Percentiles rank a stretch among this genome's conserved stretches.
Conservation (phyloP, 2,329 filamentous ascomycete genomes). For the Beauveria asiatica region DNA sequence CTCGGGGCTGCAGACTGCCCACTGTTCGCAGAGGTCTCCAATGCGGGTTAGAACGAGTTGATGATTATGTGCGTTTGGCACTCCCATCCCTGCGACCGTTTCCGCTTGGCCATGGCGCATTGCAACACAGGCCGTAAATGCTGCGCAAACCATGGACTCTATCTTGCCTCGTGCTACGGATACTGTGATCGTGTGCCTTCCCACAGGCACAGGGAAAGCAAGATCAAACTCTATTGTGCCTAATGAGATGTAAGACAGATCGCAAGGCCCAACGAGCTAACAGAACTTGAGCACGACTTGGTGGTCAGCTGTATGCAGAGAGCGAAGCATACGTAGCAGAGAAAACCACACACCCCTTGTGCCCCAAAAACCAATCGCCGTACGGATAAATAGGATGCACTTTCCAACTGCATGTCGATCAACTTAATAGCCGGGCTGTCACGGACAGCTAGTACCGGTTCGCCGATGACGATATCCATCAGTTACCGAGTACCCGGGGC, state of each 20-base stretch:
- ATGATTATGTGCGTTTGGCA: not conserved
- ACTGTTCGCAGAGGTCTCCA: constrained; percentile 1
- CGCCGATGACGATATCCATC: not conserved
- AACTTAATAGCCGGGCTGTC: not conserved
- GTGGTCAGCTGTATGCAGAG: not conserved
- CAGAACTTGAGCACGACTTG: not conserved
- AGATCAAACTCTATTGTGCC: not conserved
- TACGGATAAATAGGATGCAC: too few species aligned
- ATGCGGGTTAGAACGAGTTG: not conserved
- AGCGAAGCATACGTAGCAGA: not conserved
- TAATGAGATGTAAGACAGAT: not conserved
- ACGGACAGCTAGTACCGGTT: not conserved
- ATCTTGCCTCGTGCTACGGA: not conserved
- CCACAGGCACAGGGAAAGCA: not conserved
- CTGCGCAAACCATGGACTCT: not conserved
- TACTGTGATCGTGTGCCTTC: not conserved
- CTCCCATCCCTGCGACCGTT: not conserved
- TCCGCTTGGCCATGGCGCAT: not conserved
- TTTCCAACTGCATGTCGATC: not conserved
- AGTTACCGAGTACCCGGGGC: not conserved
- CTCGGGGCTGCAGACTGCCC: not conserved
- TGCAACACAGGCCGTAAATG: not conserved
- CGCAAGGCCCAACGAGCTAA: not conserved
- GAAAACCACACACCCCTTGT: too few species aligned
- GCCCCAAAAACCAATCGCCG: too few species aligned